Evolutionary conservation across 192 early-diverging fungal genomes (phyloP).

Genomic region (Nowakowskiella sp.): DNA sequence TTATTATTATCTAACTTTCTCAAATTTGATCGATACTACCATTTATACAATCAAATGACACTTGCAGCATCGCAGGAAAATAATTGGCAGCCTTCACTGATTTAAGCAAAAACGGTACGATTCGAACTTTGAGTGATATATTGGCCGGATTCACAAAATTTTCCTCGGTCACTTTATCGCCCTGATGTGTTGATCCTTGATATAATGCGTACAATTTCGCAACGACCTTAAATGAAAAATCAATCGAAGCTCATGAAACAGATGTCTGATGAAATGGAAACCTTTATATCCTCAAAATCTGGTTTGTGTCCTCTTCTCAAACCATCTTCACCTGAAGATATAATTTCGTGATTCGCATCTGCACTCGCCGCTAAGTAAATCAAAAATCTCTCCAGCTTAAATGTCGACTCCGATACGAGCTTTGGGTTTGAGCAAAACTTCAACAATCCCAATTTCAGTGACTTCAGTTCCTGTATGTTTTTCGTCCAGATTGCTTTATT

Average conservation of each 20-base stretch:
- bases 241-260: not conserved
- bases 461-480: conserved; percentile 13
- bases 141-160: conserved; percentile 32
- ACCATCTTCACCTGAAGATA: conserved; percentile 70
- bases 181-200: conserved; percentile 36
- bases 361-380: conserved; percentile 51
- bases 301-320: conserved; percentile 60
- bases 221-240: conserved; percentile 26
- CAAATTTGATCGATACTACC: conserved; percentile 25
- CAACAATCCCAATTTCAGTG: conserved; percentile 24
- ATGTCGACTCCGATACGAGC: conserved; percentile 25
- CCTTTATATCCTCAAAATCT: conserved; percentile 56
- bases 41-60: conserved; percentile 74
- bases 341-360: conserved; percentile 64
- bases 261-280: not conserved
- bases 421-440: conserved; percentile 3
- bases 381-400: conserved; percentile 50
- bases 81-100: conserved; percentile 62
- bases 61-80: conserved; percentile 61
- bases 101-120: conserved; percentile 52
- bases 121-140: conserved; percentile 48
- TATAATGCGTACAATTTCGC: conserved; percentile 49
- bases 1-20: not conserved
- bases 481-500: conserved; percentile 65
- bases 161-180: conserved; percentile 9